A percentile compares a stretch with the other conserved stretches of the same genome.
These are phyloP conservation scores for Xylariaceae sp. DNA, from an alignment of 2,329 filamentous ascomycete species.

Conservation along the genomic window DNA sequence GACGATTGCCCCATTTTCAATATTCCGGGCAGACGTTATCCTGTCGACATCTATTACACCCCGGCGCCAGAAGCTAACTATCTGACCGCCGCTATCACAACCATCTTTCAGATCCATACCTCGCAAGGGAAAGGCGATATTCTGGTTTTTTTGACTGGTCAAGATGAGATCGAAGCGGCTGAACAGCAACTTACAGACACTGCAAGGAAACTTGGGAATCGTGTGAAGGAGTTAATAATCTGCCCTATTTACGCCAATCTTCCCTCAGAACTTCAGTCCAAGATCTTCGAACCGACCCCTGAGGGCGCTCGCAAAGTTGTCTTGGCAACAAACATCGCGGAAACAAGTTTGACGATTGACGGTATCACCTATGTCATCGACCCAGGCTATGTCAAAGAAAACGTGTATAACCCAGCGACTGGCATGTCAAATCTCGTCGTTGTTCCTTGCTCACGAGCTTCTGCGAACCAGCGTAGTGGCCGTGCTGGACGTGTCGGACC, in stretches of 20 bases:
- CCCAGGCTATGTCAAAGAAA: slow-evolving; percentile 92
- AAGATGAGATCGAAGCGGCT: slow-evolving; percentile 91
- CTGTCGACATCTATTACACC: slow-evolving; percentile 89
- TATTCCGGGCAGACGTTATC: slow-evolving; percentile 83
- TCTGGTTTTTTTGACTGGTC: slow-evolving; percentile 88
- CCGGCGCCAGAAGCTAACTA: slow-evolving; percentile 92
- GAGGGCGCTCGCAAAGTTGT: slow-evolving; percentile 84
- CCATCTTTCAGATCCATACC: slow-evolving; percentile 91
- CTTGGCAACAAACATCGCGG: slow-evolving; percentile 92
- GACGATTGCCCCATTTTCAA: slow-evolving; percentile 92
- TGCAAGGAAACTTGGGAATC: slow-evolving; percentile 76
- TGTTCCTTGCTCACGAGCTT: slow-evolving; percentile 85
- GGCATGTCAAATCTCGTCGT: slow-evolving; percentile 91
- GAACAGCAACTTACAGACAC: slow-evolving; percentile 83
- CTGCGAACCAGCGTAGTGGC: slow-evolving; percentile 87
- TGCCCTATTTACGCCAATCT: slow-evolving; percentile 94
- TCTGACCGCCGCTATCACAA: slow-evolving; percentile 83
- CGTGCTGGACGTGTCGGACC: slow-evolving; percentile 88
- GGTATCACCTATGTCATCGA: slow-evolving; percentile 96
- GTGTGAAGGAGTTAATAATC: slow-evolving; percentile 82
- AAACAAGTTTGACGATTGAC: slow-evolving; percentile 92
- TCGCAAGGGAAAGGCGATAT: slow-evolving; percentile 84
- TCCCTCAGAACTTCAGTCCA: slow-evolving; percentile 82
- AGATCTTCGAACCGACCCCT: slow-evolving; percentile 93
- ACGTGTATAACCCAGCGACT: slow-evolving; percentile 84